A percentile compares a stretch with the other conserved stretches of the same genome.
phyloP scores from a whole-genome alignment of 2,329 filamentous ascomycete species.

The Simplicillium sp. region DNA sequence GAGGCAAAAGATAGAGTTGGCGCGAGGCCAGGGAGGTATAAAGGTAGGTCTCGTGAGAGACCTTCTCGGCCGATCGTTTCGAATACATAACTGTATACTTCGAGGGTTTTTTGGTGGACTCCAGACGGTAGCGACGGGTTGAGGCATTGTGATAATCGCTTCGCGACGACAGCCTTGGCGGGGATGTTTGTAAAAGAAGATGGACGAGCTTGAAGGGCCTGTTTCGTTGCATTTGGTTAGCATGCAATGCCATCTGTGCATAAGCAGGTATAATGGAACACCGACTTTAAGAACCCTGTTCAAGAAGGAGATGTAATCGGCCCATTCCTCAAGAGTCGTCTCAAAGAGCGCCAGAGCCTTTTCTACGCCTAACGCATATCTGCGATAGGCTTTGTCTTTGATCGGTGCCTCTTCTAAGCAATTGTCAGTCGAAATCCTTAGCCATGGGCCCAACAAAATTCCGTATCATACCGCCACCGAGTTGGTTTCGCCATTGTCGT shows the following conservation, averaged over 20 bases:
- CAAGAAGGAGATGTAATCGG: constrained; percentile 96
- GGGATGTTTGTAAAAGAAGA: constrained; percentile 64
- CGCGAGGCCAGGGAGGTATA: constrained; percentile 85
- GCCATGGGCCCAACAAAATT: constrained; percentile 6
- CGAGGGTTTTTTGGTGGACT: constrained; percentile 93
- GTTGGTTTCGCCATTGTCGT: constrained; percentile 68
- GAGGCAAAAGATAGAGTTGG: constrained; percentile 91
- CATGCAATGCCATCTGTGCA: neutral
- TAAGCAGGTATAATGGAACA: neutral
- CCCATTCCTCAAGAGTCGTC: constrained; percentile 93
- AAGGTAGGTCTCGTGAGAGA: constrained; percentile 68
- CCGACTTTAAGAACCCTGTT: constrained; percentile 79
- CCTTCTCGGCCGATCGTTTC: constrained; percentile 72
- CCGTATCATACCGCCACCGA: constrained; percentile 59
- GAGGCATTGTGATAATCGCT: constrained; percentile 88
- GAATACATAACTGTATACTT: constrained; percentile 89
- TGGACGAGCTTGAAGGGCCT: constrained; percentile 85
- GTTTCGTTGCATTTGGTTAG: constrained; percentile 5
- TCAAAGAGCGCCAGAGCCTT: constrained; percentile 85
- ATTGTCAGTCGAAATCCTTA: neutral
- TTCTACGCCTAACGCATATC: constrained; percentile 84
- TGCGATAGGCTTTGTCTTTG: constrained; percentile 65
- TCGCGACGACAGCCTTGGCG: constrained; percentile 73
- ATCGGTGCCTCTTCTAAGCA: constrained; percentile 40
- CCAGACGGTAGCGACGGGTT: constrained; percentile 89